These are phyloP conservation scores for Macadamia integrifolia DNA, from an alignment of 164 flowering plant genomes.

Conservation along the genomic window DNA sequence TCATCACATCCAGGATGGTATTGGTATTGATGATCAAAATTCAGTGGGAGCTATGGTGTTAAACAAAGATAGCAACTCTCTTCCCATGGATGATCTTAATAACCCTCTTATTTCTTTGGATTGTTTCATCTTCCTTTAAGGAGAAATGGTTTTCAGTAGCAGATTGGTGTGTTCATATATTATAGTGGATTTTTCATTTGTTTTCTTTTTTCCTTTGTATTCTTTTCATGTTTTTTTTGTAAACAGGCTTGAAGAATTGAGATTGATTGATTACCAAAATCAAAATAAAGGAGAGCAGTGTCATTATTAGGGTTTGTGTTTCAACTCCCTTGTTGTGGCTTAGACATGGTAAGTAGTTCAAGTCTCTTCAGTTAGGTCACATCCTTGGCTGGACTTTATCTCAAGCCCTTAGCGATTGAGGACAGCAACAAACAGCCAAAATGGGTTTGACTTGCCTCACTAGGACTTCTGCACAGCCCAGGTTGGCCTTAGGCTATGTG, in stretches of 20 bases:
- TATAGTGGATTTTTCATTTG: no score
- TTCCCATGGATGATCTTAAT: slow-evolving; percentile 43
- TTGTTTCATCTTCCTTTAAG: slow-evolving; percentile 68
- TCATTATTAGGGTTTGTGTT: no score
- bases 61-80: slow-evolving; percentile 15
- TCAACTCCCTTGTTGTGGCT: no score
- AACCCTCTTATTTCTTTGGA: slow-evolving; percentile 74
- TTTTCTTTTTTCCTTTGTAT: neutral
- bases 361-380: no score
- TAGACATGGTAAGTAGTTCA: no score
- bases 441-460: no score
- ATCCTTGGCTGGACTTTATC: no score
- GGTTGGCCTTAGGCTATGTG: no score
- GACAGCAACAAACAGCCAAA: no score
- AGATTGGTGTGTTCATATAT: neutral
- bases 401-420: no score
- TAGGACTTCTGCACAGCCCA: no score
- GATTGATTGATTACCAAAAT: slow-evolving; percentile 5
- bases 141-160: neutral
- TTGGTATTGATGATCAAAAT: slow-evolving; percentile 13
- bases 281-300: neutral
- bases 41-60: slow-evolving; percentile 21
- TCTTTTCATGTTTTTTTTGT: no score
- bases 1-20: slow-evolving; percentile 21
- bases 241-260: neutral